Base-by-base conservation (phyloP, 2,329 filamentous ascomycete genomes). In the Microcyclospora pomicola region DNA sequence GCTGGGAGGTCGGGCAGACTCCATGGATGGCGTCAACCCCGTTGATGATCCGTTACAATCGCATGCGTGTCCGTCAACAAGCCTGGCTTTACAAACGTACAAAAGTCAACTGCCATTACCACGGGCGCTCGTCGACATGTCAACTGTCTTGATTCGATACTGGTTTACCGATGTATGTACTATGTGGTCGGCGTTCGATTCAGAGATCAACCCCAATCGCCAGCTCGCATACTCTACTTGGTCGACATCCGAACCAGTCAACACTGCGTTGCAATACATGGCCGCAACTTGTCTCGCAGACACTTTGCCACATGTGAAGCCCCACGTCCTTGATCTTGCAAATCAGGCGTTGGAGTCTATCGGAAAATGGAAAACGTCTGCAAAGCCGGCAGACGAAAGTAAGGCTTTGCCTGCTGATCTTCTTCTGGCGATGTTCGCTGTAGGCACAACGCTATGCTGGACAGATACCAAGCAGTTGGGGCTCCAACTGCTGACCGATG, bases 161-260 rank as follows among this genome's bases (percentile, higher is more conserved):
- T 47, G 44, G 44, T 47, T 47, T 31, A 39, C 40, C 6, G 28
- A 44, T 15, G 41, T 47, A 1, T 47, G 42, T 30, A 37, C 42
- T 13, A 45, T 45, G 42, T 47, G 44, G 44, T 47, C 38, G 9
- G 40, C 42, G 4, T 47, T 38, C 24, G 44, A 47, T 15, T 47
- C 44, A 10, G 40, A 40, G 9, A 31, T 31, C 2, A 47, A 47
- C 16, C 37, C 34, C 15, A 45, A 47, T 32, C 40, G 44, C 12
- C 39, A 39, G 31, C 33, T 47, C 16, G 44, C 44, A n/a, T 32
- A 29, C 7, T 31, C 31, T n/a, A 40, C 37, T 9, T 43, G 41
- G 36, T 32, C 35, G 9, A 37, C 36, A 28, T 46, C 43, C 3
- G 43, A 46, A 12, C 32, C 43, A 5, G 43, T 43, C 12, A 40